Conservation (phyloP, 257 asterid genomes). For the Orobanche coerulescens region DNA sequence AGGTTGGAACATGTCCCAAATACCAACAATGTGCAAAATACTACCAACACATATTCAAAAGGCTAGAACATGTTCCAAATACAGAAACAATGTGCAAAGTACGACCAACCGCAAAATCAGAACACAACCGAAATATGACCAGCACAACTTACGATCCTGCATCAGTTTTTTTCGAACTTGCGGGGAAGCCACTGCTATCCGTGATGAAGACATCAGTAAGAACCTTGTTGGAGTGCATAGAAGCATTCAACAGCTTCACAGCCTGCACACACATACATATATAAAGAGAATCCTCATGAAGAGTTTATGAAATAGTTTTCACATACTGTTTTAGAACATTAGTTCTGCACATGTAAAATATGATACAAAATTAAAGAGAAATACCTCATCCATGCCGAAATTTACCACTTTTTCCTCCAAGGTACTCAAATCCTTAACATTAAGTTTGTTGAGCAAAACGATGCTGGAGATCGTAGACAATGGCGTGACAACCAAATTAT, state of each 20-base stretch:
- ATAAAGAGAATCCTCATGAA: neutral
- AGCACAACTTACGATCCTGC: neutral
- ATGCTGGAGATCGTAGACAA: conserved; percentile 31
- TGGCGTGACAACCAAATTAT: conserved; percentile 26
- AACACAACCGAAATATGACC: neutral
- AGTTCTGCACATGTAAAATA: neutral
- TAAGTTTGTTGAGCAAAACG: conserved; percentile 22
- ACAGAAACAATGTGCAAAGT: no score
- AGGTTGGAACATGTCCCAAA: no score
- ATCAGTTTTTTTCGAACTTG: neutral
- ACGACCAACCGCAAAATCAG: no score
- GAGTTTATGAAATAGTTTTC: no score
- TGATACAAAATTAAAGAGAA: neutral
- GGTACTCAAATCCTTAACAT: conserved; percentile 13
- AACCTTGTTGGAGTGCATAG: conserved; percentile 20
- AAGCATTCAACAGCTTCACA: conserved; percentile 14
- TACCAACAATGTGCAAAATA: no score
- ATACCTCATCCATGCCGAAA: conserved; percentile 28
- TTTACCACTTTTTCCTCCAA: conserved; percentile 30
- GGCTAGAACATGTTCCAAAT: no score
- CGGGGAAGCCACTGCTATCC: neutral
- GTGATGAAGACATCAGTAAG: conserved; percentile 20
- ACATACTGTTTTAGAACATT: no score
- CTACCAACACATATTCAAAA: no score
- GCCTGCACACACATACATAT: neutral